Percentiles rank a stretch among this genome's conserved stretches.
Evolutionary conservation across 169 alveolate species (phyloP).

Genomic region (Plasmodium vivax): DNA sequence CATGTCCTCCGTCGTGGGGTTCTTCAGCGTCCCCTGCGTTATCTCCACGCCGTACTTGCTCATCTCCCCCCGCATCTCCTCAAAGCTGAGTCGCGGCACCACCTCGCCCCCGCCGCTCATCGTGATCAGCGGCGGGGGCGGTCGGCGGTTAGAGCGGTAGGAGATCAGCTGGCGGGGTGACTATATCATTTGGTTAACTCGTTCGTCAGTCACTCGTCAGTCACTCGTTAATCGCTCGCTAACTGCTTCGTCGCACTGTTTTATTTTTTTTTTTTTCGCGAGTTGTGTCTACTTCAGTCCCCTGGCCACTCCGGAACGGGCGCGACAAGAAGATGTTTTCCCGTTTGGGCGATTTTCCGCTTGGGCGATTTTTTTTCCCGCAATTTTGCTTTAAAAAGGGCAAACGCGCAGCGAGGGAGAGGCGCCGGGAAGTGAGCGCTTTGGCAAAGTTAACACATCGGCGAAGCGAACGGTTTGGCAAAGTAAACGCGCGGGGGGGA

Average conservation of each 20-base stretch:
- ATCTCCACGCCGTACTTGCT: constrained; percentile 69
- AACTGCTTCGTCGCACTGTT: not conserved
- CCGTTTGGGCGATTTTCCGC: not conserved
- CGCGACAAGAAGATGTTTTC: not conserved
- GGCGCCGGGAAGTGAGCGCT: not conserved
- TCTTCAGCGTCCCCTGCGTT: constrained; percentile 40
- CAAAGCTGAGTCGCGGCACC: constrained; percentile 41
- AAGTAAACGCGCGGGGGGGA: not conserved
- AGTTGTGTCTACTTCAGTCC: constrained; percentile 11
- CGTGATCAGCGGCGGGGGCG: not conserved
- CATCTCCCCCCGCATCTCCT: constrained; percentile 67
- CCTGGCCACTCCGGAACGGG: not conserved
- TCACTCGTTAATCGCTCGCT: too few species aligned
- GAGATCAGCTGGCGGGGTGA: not conserved
- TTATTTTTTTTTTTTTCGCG: not conserved
- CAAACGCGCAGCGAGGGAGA: not conserved
- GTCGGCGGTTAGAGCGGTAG: too few species aligned
- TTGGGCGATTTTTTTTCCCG: not conserved
- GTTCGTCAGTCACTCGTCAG: not conserved
- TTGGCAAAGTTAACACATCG: not conserved
- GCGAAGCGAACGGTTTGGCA: not conserved
- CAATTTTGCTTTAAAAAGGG: not conserved
- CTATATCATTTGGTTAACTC: not conserved
- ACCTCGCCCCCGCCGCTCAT: constrained; percentile 28
- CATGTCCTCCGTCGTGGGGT: constrained; percentile 71